Base-by-base conservation (phyloP, 2,329 filamentous ascomycete genomes). In the Aspergillus fumigatus region DNA sequence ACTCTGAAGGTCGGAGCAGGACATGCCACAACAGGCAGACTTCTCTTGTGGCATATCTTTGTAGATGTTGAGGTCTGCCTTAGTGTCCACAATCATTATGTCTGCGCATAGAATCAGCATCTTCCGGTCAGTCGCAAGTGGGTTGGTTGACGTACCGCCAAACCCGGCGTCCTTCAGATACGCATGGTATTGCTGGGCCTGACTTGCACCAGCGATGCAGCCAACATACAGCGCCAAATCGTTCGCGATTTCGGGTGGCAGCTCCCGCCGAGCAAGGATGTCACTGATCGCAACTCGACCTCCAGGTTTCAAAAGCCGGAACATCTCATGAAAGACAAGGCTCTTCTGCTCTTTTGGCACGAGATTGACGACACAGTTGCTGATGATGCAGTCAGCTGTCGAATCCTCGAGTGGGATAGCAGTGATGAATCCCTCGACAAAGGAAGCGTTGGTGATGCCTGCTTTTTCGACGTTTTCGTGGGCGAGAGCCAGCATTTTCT, bases 341-440 rank as follows among this genome's bases (percentile, higher is more conserved):
- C 72, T 75, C 64, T 85, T 86, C 9, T 86, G 81, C 0, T 59
- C 55, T 8, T 70, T 66, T 0, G 82, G 82, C 1, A 86, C 80
- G 0, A 86, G 79, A 60, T 86, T 86, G 57, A 87, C 71, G 26
- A 85, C 83, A 57, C 84, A 88, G 70, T 88, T 88, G 59, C 79
- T 83, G 60, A 87, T 84, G 55, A 88, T 79, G 62, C 80, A 81
- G 68, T 86, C 77, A 19, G 77, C 80, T 17, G 65, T 78, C 8
- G 58, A 63, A 9, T 69, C 61, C 1, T 72, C 65, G 0, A 86
- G 69, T 0, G 77, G 70, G 21, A 85, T 79, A 3, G 71, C 62
- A 0, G 80, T 84, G 63, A 87, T 85, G 19, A 64, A 65, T 2
- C 76, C 72, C 57, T 83, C 69, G 56, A 85, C 61, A 56, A 87